phyloP scores from a whole-genome alignment of 75 land plant genomes.

The Larix kaempferi region DNA sequence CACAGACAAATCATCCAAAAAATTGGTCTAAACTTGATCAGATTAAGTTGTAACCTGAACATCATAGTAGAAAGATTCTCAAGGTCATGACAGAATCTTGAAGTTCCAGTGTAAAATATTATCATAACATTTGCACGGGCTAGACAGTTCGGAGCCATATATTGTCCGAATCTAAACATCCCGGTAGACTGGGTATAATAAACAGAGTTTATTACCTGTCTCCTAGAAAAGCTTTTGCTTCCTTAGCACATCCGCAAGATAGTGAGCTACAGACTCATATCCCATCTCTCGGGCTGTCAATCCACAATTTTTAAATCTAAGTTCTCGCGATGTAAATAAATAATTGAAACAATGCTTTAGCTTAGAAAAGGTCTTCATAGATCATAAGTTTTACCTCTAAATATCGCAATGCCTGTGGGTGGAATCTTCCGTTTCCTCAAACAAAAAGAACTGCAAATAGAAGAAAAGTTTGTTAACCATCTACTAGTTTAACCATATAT shows the following conservation, averaged over 20 bases:
- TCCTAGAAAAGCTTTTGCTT: conserved; percentile 7
- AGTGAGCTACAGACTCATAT: conserved; percentile 55
- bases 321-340: background rate
- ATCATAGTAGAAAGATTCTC: background rate
- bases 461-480: background rate
- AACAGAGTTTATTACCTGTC: background rate
- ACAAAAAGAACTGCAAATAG: conserved; percentile 37
- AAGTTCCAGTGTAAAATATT: background rate
- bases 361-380: background rate
- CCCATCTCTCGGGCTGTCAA: conserved; percentile 46
- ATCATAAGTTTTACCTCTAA: conserved; percentile 22
- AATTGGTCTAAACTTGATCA: background rate
- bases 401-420: conserved; percentile 62
- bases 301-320: background rate
- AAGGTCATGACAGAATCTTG: too few relatives aligned
- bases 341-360: too few relatives aligned
- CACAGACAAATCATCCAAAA: background rate
- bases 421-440: conserved; percentile 38
- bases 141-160: background rate
- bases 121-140: background rate
- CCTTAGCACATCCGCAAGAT: conserved; percentile 33
- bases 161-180: too few relatives aligned
- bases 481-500: too few relatives aligned
- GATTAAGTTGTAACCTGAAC: conserved; percentile 5
- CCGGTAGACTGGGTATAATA: background rate